Percentiles rank a stretch among this genome's conserved stretches.
phyloP scores from a whole-genome alignment of 768 basidiomycete species.

The Rhizopogon rudus region DNA sequence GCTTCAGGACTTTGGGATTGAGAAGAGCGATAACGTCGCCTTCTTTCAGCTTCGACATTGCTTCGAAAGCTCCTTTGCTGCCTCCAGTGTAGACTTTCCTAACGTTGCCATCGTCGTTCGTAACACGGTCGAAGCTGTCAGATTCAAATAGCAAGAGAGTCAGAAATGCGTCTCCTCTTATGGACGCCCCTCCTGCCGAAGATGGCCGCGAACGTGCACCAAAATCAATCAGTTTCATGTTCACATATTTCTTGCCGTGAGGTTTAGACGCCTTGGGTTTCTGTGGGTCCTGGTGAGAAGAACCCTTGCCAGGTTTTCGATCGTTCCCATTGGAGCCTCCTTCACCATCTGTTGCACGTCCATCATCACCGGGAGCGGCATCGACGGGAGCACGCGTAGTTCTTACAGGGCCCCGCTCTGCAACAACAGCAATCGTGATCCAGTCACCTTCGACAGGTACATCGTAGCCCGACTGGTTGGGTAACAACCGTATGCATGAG shows the following conservation, averaged over 20 bases:
- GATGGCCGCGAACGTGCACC: constrained; percentile 57
- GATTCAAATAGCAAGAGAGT: constrained; percentile 87
- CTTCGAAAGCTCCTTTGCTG: constrained; percentile 89
- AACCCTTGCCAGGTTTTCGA: constrained; percentile 10
- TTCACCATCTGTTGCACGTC: constrained; percentile 30
- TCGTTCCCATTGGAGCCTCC: neutral
- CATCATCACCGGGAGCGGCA: constrained; percentile 41
- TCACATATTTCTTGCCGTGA: constrained; percentile 77
- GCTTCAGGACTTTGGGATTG: constrained; percentile 84
- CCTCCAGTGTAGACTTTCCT: constrained; percentile 81
- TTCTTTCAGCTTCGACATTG: constrained; percentile 77
- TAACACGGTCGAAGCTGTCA: constrained; percentile 59
- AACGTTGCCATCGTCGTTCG: constrained; percentile 43
- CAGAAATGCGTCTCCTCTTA: constrained; percentile 80
- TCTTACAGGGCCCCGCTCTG: constrained; percentile 79
- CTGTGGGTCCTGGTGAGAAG: constrained; percentile 5
- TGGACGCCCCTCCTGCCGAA: constrained; percentile 47
- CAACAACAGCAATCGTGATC: constrained; percentile 94
- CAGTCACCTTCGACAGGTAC: constrained; percentile 91
- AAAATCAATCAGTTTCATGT: constrained; percentile 80
- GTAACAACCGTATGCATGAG: constrained; percentile 71
- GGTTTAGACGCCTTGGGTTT: constrained; percentile 36
- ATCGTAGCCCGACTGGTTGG: constrained; percentile 82
- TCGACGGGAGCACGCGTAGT: constrained; percentile 64
- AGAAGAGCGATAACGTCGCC: constrained; percentile 89